Base-by-base conservation (phyloP, 2,329 filamentous ascomycete species). In the Colletotrichum magnum region DNA sequence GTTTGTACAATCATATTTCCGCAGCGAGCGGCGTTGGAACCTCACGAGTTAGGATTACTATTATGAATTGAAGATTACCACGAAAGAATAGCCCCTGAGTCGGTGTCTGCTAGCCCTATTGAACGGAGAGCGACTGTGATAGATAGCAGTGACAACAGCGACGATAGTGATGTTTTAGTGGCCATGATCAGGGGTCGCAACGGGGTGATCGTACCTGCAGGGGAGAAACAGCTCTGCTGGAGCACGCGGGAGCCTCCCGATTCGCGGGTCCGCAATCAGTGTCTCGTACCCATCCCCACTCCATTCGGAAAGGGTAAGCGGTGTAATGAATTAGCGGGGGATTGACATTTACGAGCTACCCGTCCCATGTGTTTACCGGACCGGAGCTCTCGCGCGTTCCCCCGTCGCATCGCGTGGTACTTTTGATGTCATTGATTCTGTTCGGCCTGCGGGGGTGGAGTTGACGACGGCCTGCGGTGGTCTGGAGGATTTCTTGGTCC, bases 11-110 rank as follows among this genome's bases (percentile, higher is more conserved):
- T 48, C 36, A 57, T 16, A 43, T 26, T 43, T 6, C 21, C 21
- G 52, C 45, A 66, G 62, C 67, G 56, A 36, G 21, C 54, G 62
- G 56, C 51, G 67, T 69, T 69, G 62, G 62, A 28, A 67, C 12
- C 32, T 36, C 43, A 61, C 61, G 43, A n/a, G 16, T 57, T 51
- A 60, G 56, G 57, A 13, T 57, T 28, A 32, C 47, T 15, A 18
- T 48, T 43, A 56, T 52, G 56, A 69, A 66, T 60, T 15, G 36
- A 61, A 66, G 66, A 59, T 28, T 15, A 10, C 50, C 41, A 69
- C 45, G 50, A 60, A 45, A 9, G 61, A 32, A n/a, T 24, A 24
- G 21, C 21, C 16, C 9, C 13, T 12, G 9, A 43, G 2, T 43
- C 13, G 3, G 12, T 12, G 50, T 10, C 28, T 9, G 6, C 10